Base-by-base conservation (phyloP, 345 rosid genomes). In the Camelina sativa region DNA sequence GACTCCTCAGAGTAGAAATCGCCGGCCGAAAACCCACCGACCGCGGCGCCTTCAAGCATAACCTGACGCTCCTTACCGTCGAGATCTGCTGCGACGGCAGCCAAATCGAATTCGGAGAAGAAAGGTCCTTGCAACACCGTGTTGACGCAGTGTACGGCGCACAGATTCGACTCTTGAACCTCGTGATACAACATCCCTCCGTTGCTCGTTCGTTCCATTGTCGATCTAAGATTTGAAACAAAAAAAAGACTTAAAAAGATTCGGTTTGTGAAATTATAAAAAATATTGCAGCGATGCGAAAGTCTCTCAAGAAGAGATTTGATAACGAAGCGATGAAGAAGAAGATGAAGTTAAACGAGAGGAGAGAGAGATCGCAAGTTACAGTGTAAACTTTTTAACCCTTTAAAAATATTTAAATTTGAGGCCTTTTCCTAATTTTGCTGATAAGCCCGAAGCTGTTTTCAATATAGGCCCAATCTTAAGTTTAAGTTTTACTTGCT, bases 121-220 rank as follows among this genome's bases (percentile, higher is more conserved):
- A 95, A 92, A 4, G 99, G 97, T 7, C 99, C 99, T 56, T 95
- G 97, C 69, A 95, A 81, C 50, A 86, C 97, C 48, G 97, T 88
- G 86, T 95, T 95, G 65, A 92, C 97, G 85, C 99, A 95, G 87
- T 95, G 99, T 16, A 95, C 97, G 20, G 97, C 99, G 85, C 99
- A 92, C 2, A 95, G 90, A 86, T 90, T 92, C 10, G 97, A 84
- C 85, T 95, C 99, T 71, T 95, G 97, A 8, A 95, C 99, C 90
- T 95, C 97, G 77, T 92, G 97, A 85, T 95, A 95, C 86, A 95
- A 76, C 87, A 95, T 92, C 72, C 97, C 99, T 23, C 97, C 97
- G 70, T 91, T 95, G 89, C 92, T 87, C 7, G 79, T 76, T 61
- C 90, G 85, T 51, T 91, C 99, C 93, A 87, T 89, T 55, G 15